Percentiles rank a stretch among this genome's conserved stretches.
These are phyloP conservation scores for Westerdykella sp. DNA, from an alignment of 2,329 filamentous ascomycete species.

Conservation along the genomic window DNA sequence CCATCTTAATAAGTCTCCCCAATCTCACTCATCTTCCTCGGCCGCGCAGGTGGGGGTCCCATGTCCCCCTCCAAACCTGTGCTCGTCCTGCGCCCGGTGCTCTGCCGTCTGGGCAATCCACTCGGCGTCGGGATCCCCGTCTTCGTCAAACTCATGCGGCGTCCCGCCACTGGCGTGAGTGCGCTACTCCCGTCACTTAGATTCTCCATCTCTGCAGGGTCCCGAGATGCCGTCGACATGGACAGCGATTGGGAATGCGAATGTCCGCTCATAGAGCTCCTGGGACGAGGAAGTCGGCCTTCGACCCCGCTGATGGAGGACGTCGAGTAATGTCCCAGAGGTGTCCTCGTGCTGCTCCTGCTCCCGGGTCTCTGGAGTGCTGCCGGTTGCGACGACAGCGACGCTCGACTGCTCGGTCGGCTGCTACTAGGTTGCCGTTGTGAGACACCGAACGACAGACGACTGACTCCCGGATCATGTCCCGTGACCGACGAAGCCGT, in stretches of 20 bases:
- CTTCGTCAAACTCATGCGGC: constrained; percentile 41
- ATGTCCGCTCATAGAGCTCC: constrained; percentile 62
- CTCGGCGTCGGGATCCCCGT: constrained; percentile 47
- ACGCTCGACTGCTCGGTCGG: constrained; percentile 66
- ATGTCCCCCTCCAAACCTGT: constrained; percentile 40
- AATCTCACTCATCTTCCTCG: constrained; percentile 48
- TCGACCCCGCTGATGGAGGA: constrained; percentile 44
- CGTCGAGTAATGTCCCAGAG: constrained; percentile 51
- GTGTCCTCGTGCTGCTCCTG: constrained; percentile 60
- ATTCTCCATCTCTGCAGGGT: constrained; percentile 44
- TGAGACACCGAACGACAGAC: constrained; percentile 47
- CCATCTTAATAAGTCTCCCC: constrained; percentile 51
- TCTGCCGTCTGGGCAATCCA: constrained; percentile 47
- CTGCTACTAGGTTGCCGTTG: constrained; percentile 36
- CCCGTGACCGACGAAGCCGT: constrained; percentile 32
- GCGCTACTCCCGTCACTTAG: constrained; percentile 32
- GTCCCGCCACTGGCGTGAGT: constrained; percentile 39
- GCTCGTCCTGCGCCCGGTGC: constrained; percentile 40
- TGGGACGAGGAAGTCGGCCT: constrained; percentile 48
- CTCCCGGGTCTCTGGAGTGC: constrained; percentile 49
- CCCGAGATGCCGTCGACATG: constrained; percentile 31
- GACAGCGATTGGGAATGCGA: constrained; percentile 29
- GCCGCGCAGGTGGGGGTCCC: constrained; percentile 39
- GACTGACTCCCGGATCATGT: constrained; percentile 34
- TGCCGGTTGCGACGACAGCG: constrained; percentile 29